Conservation (phyloP, 108 stramenopile species). For the Skeletonema tropicum region DNA sequence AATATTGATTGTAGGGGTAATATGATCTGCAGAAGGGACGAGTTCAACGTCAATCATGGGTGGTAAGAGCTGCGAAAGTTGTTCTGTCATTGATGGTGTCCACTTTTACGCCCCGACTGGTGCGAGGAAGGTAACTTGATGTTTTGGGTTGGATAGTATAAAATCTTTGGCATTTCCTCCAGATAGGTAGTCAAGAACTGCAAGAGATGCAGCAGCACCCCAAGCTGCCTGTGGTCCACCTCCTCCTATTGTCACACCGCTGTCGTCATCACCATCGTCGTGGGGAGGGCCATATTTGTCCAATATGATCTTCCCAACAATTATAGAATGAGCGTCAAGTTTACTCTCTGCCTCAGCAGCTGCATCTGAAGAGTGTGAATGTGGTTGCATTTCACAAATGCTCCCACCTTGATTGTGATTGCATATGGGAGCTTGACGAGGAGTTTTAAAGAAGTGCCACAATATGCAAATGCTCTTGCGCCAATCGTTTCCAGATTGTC, state of each 20-base stretch:
- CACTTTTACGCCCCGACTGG: slow-evolving; percentile 49
- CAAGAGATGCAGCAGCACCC: slow-evolving; percentile 55
- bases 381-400: too few relatives aligned
- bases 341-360: too few relatives aligned
- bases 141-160: slow-evolving; percentile 7
- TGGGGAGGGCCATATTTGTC: slow-evolving; percentile 53
- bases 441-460: too few relatives aligned
- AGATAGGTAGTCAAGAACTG: slow-evolving; percentile 10
- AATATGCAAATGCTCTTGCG: too few relatives aligned
- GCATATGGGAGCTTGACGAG: too few relatives aligned
- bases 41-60: slow-evolving; percentile 26
- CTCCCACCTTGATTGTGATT: too few relatives aligned
- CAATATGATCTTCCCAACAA: slow-evolving; percentile 60
- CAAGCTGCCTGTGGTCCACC: slow-evolving; percentile 64
- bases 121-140: slow-evolving; percentile 48
- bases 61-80: slow-evolving; percentile 24
- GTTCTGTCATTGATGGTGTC: slow-evolving; percentile 24
- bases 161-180: background rate
- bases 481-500: too few relatives aligned
- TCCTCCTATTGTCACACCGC: slow-evolving; percentile 45
- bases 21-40: slow-evolving; percentile 30
- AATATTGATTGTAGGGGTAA: slow-evolving; percentile 62
- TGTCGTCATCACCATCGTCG: background rate
- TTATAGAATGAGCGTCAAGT: background rate
- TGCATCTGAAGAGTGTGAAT: background rate